phyloP scores from a whole-genome alignment of 164 flowering plant species.

The Vitis rupestris region DNA sequence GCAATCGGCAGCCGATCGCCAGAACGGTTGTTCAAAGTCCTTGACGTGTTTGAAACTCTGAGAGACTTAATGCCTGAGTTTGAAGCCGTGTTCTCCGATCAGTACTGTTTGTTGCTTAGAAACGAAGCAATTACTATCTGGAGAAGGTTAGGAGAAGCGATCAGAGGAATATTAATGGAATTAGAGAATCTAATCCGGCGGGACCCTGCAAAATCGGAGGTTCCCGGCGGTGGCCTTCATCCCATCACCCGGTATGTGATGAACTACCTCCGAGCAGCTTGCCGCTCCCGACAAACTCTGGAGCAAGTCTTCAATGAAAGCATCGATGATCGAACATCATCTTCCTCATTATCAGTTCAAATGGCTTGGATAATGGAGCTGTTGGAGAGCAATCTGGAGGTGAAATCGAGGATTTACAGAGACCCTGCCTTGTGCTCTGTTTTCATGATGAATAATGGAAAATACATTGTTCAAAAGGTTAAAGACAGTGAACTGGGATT shows the following conservation, averaged over 20 bases:
- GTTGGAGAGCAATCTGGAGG: constrained; percentile 83
- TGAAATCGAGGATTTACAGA: constrained; percentile 71
- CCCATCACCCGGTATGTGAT: constrained; percentile 93
- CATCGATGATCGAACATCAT: constrained; percentile 25
- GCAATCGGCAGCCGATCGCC: constrained; percentile 76
- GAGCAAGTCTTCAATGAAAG: constrained; percentile 76
- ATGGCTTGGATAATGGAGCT: constrained; percentile 94
- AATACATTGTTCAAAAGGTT: constrained; percentile 83
- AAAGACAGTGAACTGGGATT: constrained; percentile 69
- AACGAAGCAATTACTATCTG: constrained; percentile 68
- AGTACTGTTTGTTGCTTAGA: constrained; percentile 51
- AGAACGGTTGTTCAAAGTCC: constrained; percentile 73
- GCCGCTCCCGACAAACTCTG: constrained; percentile 58
- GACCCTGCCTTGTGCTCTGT: constrained; percentile 66
- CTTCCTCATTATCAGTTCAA: constrained; percentile 68
- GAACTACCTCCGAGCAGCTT: constrained; percentile 88
- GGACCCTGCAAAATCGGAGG: constrained; percentile 72
- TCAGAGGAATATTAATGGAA: constrained; percentile 91
- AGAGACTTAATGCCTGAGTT: constrained; percentile 86
- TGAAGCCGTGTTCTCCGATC: constrained; percentile 66
- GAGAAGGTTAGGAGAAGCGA: constrained; percentile 77
- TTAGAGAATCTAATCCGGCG: constrained; percentile 78
- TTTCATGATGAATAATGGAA: constrained; percentile 89
- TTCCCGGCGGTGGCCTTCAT: constrained; percentile 88
- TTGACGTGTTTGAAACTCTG: constrained; percentile 76